phyloP scores from a whole-genome alignment of 2,329 filamentous ascomycete species.

The Aureobasidium sp. region DNA sequence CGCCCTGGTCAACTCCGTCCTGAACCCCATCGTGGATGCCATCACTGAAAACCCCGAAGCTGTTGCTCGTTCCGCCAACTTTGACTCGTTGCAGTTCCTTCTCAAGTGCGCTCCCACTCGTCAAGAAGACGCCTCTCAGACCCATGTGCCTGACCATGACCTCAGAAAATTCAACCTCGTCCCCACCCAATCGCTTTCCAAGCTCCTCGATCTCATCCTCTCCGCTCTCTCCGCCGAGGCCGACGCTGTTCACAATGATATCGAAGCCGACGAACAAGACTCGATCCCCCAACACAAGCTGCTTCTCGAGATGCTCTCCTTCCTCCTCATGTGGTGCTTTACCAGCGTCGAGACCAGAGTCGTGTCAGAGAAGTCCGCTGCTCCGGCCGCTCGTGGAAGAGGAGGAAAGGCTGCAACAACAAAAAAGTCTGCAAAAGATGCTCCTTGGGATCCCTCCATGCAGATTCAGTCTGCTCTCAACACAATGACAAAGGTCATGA shows the following conservation, averaged over 20 bases:
- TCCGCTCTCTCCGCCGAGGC: slow-evolving; percentile 63
- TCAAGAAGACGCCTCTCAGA: slow-evolving; percentile 20
- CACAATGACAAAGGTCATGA: slow-evolving; percentile 91
- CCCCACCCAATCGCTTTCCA: slow-evolving; percentile 75
- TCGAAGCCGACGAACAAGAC: slow-evolving; percentile 88
- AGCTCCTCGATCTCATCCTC: slow-evolving; percentile 83
- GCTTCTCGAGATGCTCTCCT: slow-evolving; percentile 87
- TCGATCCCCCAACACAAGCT: slow-evolving; percentile 72
- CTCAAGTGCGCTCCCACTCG: slow-evolving; percentile 70
- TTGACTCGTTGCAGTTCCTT: slow-evolving; percentile 91
- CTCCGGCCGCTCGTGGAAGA: slow-evolving; percentile 60
- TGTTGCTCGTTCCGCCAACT: slow-evolving; percentile 65
- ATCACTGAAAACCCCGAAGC: slow-evolving; percentile 88
- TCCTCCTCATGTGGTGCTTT: slow-evolving; percentile 90
- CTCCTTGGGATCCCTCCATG: slow-evolving; percentile 75
- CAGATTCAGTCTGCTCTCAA: slow-evolving; percentile 86
- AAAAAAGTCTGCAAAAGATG: slow-evolving; percentile 60
- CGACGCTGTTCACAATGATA: slow-evolving; percentile 73
- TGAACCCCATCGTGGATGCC: slow-evolving; percentile 88
- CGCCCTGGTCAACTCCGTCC: slow-evolving; percentile 68
- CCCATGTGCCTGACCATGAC: slow-evolving; percentile 50
- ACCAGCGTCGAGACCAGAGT: slow-evolving; percentile 90
- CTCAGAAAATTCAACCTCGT: slow-evolving; percentile 74
- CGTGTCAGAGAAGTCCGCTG: slow-evolving; percentile 69
- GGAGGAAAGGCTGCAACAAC: slow-evolving; percentile 69